phyloP scores from a whole-genome alignment of 768 basidiomycete species.

The Pleurotus ostreatus region DNA sequence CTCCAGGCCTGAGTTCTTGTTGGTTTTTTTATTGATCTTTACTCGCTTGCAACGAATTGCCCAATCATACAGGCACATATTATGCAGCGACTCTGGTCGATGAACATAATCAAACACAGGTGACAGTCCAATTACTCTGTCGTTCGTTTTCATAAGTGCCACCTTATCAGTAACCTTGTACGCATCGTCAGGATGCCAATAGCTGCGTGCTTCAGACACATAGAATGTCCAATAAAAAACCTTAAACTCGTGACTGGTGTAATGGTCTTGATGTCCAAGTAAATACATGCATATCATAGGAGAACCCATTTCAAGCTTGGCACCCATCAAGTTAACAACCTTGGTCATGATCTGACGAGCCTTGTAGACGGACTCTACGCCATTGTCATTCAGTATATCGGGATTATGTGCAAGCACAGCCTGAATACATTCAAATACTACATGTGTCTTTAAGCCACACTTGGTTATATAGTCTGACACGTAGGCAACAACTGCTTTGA shows the following conservation, averaged over 20 bases:
- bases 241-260: constrained; percentile 24
- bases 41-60: constrained; percentile 12
- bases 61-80: constrained; percentile 25
- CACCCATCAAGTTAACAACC: constrained; percentile 22
- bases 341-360: constrained; percentile 21
- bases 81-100: constrained; percentile 16
- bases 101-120: constrained; percentile 23
- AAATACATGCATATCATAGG: constrained; percentile 18
- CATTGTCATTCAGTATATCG: constrained; percentile 7
- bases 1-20: background rate
- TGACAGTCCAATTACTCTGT: constrained; percentile 14
- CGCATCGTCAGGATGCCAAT: no score
- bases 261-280: constrained; percentile 20
- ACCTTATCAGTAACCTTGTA: no score
- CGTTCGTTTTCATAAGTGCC: no score
- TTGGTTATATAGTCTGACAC: constrained; percentile 28
- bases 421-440: constrained; percentile 18
- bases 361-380: constrained; percentile 4
- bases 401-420: constrained; percentile 16
- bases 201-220: no score
- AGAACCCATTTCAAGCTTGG: constrained; percentile 25
- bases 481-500: constrained; percentile 22
- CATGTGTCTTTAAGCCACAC: constrained; percentile 17
- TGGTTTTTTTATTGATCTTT: constrained; percentile 3
- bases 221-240: background rate